phyloP scores from a whole-genome alignment of 164 flowering plant species.

The Vitis labrusca region DNA sequence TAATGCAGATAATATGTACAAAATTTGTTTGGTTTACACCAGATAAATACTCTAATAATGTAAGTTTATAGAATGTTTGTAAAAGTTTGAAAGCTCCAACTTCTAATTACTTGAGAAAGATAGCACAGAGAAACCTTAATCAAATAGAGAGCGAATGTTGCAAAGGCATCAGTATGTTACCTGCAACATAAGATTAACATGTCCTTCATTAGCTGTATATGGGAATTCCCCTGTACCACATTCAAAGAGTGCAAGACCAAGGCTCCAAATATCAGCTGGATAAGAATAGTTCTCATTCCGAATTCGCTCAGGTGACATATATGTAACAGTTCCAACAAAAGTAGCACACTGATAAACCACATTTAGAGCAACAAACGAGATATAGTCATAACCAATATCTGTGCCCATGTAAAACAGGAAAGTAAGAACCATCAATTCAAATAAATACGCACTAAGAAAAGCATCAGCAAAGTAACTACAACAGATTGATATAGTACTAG shows the following conservation, averaged over 20 bases:
- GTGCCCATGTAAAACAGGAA: neutral
- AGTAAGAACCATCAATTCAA: constrained; percentile 1
- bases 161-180: constrained; percentile 27
- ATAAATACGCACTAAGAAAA: neutral
- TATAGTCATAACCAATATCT: too few species aligned
- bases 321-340: constrained; percentile 97
- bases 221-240: constrained; percentile 99
- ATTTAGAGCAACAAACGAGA: neutral
- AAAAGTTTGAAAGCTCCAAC: neutral
- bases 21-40: neutral
- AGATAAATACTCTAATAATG: neutral
- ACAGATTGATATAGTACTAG: neutral
- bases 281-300: constrained; percentile 91
- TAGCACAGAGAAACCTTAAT: neutral
- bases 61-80: neutral
- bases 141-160: neutral
- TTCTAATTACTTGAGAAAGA: neutral
- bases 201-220: constrained; percentile 90
- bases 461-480: neutral
- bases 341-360: constrained; percentile 82
- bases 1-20: neutral
- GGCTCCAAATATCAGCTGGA: constrained; percentile 99
- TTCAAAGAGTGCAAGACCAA: constrained; percentile 94
- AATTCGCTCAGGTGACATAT: constrained; percentile 99
- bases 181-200: constrained; percentile 98